phyloP scores from a whole-genome alignment of 352 stramenopile genomes.

The Phytophthora kernoviae region DNA sequence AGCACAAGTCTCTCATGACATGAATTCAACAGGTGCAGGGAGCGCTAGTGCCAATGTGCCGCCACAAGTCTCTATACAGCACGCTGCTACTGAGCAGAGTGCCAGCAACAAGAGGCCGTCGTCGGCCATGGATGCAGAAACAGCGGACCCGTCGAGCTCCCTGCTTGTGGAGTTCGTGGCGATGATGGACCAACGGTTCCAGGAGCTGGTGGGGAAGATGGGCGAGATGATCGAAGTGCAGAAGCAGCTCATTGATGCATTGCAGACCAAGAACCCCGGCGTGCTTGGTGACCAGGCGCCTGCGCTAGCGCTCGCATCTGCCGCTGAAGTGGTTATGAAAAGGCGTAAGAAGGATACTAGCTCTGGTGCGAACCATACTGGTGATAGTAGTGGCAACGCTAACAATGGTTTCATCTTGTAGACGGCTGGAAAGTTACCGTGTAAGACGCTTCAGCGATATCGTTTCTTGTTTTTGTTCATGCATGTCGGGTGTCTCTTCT shows the following conservation, averaged over 20 bases:
- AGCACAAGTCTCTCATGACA: background rate
- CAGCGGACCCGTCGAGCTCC: slow-evolving; percentile 37
- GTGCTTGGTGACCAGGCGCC: slow-evolving; percentile 31
- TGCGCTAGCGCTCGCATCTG: slow-evolving; percentile 36
- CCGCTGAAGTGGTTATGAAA: slow-evolving; percentile 44
- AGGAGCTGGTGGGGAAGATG: slow-evolving; percentile 80
- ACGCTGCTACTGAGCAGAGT: slow-evolving; percentile 9
- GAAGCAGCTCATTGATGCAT: slow-evolving; percentile 64
- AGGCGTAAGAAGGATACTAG: slow-evolving; percentile 45
- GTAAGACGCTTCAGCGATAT: too few relatives aligned
- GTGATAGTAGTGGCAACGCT: slow-evolving; percentile 1
- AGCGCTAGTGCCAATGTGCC: background rate
- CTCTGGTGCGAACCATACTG: too few relatives aligned
- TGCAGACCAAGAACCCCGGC: slow-evolving; percentile 44
- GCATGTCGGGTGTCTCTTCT: too few relatives aligned
- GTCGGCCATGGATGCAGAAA: slow-evolving; percentile 28
- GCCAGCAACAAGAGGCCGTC: slow-evolving; percentile 36
- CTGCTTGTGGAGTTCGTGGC: slow-evolving; percentile 61
- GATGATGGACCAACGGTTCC: slow-evolving; percentile 73
- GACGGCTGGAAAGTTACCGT: too few relatives aligned
- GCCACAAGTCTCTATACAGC: background rate
- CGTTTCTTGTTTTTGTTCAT: too few relatives aligned
- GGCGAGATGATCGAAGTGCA: slow-evolving; percentile 78
- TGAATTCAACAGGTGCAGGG: background rate
- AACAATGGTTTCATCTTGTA: slow-evolving; percentile 27